Base-by-base conservation (phyloP, 1,284 basidiomycete genomes). In the Malassezia sympodialis region DNA sequence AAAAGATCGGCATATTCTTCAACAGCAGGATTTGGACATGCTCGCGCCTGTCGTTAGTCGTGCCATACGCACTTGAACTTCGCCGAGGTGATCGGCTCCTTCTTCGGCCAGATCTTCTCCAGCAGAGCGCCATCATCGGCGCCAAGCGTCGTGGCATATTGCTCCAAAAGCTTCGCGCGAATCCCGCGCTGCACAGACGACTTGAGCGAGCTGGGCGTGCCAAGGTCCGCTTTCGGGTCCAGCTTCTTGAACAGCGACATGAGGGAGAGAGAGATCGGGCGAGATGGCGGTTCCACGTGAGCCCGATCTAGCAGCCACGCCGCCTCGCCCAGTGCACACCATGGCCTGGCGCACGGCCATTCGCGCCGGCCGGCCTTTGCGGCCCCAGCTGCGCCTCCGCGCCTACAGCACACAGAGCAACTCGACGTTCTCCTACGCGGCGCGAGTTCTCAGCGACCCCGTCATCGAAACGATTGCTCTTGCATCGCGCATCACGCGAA, bases 31-130 rank as follows among this genome's bases (percentile, higher is more conserved):
- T 87, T 51, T 88, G 89, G 65, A 96, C 82, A 75, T 94, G 88
- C 63, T 96, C 93, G 83, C 87, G 87, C 78, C 91, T 96, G 23
- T 34, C 8, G 26, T 42, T 12, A 44, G 51, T 30, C 8, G 30
- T 28, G 14, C 19, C 19, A 21, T 19, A 32, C 87, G 72, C 69
- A 94, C 91, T 90, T 96, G 47, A 71, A 74, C 80, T 96, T 98
- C 59, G 91, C 87, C 66, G 87, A 84, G 8, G 87, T 85, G 43
- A 96, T 79, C 1, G 84, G 80, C 78, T 96, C 91, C 80, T 98
- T 98, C 84, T 98, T 99, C 12, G 91, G 90, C 94, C 94, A 96
- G 54, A 98, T 83, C 66, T 82, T 81, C 73, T 99, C 94, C 21
- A 99, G 78, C 17, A 82, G 70, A 1, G 68, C 74, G 2, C 83